Base-by-base conservation (phyloP, 371 early-diverging fungal species). In the Apophysomyces ossiformis region DNA sequence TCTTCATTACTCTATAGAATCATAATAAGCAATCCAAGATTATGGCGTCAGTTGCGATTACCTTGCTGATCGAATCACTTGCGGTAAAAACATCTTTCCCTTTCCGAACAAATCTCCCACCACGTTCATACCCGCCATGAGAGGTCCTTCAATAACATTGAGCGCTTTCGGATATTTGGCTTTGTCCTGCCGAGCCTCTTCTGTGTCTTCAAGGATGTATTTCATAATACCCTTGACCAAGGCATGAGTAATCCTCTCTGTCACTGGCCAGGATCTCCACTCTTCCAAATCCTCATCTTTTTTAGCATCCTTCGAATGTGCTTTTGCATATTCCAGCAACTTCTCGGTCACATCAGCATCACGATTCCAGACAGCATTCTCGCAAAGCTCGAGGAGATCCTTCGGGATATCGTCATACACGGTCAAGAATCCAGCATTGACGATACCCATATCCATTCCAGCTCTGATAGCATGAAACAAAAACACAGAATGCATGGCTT, bases 371-470 rank as follows among this genome's bases (percentile, higher is more conserved):
- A 96, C 77, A 18, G 96, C 96, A 67, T 92, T 87, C 75, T 96
- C 97, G 75, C 97, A 96, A 16, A 96, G 85, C 63, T 92, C 76
- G 46, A 96, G 74, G 58, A 96, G 78, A 71, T 96, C 95, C 78
- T 95, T 93, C 68, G 94, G 94, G 56, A 96, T 94, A 59, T 96
- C 96, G 71, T 95, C 95, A 68, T 96, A 96, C 60, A 95, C 94
- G 32, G 95, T 92, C 81, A 96, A 83, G 84, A 92, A 91, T 67
- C 96, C 97, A 11, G 96, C 93, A 75, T 96, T 96, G 69, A 96
- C 97, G 65, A 96, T 96, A 69, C 96, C 97, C 97, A 96, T 96
- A 75, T 95, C 96, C 93, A 96, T 92, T 16, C 96, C 96, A 15
- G 85, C 94, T 73, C 91, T 85, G 73, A 94, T 93, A 16, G 96